phyloP scores from a whole-genome alignment of 208 protist species.

The Crithidia fasciculata region DNA sequence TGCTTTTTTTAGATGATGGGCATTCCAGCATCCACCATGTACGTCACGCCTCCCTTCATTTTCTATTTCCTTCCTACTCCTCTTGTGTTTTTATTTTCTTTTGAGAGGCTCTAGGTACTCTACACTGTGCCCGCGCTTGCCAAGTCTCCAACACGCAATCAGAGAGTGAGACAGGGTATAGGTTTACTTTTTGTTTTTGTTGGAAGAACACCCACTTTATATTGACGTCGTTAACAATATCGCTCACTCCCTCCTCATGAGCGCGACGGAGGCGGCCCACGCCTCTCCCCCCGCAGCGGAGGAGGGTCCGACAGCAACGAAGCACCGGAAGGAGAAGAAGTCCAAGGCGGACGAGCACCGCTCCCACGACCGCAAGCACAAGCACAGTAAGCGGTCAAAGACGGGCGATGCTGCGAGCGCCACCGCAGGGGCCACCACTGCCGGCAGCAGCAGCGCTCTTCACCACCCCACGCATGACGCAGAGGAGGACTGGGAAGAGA shows the following conservation, averaged over 20 bases:
- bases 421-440: neutral
- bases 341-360: neutral
- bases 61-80: too few species aligned
- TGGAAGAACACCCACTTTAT: too few species aligned
- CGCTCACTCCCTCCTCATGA: neutral
- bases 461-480: conserved; percentile 13
- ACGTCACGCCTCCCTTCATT: too few species aligned
- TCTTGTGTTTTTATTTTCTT: too few species aligned
- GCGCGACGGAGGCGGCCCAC: neutral
- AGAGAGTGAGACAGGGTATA: neutral
- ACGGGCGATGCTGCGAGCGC: neutral
- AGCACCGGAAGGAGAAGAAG: conserved; percentile 17
- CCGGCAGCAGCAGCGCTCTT: neutral
- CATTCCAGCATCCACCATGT: too few species aligned
- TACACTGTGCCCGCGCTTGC: neutral
- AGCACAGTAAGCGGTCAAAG: conserved; percentile 19
- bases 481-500: conserved; percentile 72
- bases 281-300: neutral
- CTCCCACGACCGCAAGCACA: conserved; percentile 3
- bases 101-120: neutral
- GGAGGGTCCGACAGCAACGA: conserved; percentile 1
- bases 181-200: too few species aligned
- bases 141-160: neutral
- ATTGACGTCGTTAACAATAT: too few species aligned
- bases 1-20: too few species aligned